phyloP scores from a whole-genome alignment of 2,329 filamentous ascomycete genomes.

The Cephalotrichum gorgonifer region DNA sequence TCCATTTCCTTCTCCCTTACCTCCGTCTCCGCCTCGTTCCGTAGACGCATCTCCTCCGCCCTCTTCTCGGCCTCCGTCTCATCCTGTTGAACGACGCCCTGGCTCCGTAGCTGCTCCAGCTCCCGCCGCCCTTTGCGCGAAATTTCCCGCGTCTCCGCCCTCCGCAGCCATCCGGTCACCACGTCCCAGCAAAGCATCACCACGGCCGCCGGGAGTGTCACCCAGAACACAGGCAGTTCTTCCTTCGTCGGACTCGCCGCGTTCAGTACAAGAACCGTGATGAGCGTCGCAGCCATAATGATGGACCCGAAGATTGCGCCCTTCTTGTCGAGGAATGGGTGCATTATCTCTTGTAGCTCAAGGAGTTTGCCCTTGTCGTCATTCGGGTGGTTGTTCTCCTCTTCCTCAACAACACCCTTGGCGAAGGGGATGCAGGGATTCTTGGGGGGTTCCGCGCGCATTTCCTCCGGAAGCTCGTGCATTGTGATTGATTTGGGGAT shows the following conservation, averaged over 20 bases:
- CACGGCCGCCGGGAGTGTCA: constrained; percentile 58
- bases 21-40: no score
- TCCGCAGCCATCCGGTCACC: constrained; percentile 49
- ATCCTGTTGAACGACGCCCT: not conserved
- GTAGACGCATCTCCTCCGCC: no score
- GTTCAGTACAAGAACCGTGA: constrained; percentile 57
- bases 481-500: constrained; percentile 58
- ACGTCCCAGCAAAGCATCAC: constrained; percentile 63
- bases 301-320: constrained; percentile 54
- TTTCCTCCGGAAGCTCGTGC: constrained; percentile 53
- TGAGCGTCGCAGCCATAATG: constrained; percentile 57
- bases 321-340: constrained; percentile 59
- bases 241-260: constrained; percentile 40
- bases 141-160: constrained; percentile 52
- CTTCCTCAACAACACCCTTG: constrained; percentile 41
- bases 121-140: constrained; percentile 39
- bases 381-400: constrained; percentile 31
- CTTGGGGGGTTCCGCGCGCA: constrained; percentile 43
- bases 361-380: constrained; percentile 40
- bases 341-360: constrained; percentile 63
- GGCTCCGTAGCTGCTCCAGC: not conserved
- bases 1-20: no score
- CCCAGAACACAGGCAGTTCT: constrained; percentile 52
- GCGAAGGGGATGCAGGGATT: constrained; percentile 65
- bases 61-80: not conserved